Conservation (phyloP, 208 protist species). For the Trichomonas tenax region DNA sequence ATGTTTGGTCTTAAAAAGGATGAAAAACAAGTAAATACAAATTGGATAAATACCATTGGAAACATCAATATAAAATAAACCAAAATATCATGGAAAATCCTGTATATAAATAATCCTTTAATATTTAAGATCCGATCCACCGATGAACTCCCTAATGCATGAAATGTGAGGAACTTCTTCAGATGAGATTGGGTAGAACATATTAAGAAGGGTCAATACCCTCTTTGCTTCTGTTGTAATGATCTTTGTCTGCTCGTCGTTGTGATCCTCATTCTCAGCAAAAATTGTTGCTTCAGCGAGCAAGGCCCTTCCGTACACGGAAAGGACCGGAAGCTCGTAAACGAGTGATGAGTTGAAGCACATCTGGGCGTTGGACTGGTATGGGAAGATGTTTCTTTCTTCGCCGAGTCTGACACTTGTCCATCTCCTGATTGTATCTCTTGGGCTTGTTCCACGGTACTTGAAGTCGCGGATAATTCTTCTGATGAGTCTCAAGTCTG, state of each 20-base stretch:
- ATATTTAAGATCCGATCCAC: background rate
- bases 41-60: too few relatives aligned
- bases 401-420: background rate
- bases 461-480: background rate
- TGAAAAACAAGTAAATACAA: too few relatives aligned
- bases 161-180: background rate
- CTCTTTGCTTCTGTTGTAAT: background rate
- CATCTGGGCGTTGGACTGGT: background rate
- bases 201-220: background rate
- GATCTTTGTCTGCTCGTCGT: background rate
- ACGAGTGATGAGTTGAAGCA: background rate
- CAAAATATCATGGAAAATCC: too few relatives aligned
- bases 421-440: background rate
- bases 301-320: background rate
- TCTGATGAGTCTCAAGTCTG: background rate
- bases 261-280: background rate
- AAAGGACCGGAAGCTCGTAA: background rate
- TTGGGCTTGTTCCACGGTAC: background rate
- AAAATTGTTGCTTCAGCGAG: background rate
- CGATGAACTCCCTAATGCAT: slow-evolving; percentile 1
- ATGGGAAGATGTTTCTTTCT: slow-evolving; percentile 15
- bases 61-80: too few relatives aligned
- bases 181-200: background rate
- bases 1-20: too few relatives aligned
- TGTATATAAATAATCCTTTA: too few relatives aligned